phyloP scores from a whole-genome alignment of 352 stramenopile species.

The Thraustochytrium striatum region DNA sequence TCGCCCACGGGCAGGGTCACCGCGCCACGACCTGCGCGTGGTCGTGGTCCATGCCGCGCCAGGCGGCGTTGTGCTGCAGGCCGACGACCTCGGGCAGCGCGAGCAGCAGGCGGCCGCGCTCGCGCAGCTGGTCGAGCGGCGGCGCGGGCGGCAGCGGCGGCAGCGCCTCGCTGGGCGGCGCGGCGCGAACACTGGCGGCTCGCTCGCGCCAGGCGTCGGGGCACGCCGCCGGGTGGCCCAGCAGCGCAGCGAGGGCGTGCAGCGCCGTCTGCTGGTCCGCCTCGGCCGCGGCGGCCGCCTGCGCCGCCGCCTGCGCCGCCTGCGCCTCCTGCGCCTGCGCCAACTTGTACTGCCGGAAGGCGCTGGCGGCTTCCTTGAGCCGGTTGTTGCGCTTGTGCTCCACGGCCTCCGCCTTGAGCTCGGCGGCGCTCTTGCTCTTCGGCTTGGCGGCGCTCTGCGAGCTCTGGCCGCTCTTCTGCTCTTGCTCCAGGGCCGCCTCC shows the following conservation, averaged over 20 bases:
- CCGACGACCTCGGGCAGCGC: no score
- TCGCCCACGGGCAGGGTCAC: no score
- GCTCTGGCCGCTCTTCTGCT: background rate
- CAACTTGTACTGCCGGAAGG: constrained; percentile 15
- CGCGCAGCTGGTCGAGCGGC: no score
- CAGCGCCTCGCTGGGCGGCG: background rate
- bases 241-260: background rate
- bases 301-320: background rate
- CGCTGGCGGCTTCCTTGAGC: background rate
- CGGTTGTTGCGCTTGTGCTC: constrained; percentile 12
- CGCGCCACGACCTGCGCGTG: no score
- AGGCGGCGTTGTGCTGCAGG: no score
- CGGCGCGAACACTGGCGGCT: background rate
- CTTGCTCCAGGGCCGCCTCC: background rate
- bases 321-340: constrained; percentile 4
- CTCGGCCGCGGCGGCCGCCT: background rate
- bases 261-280: background rate
- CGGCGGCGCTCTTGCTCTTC: background rate
- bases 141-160: no score
- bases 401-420: constrained; percentile 41
- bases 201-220: background rate
- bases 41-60: no score
- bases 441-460: background rate
- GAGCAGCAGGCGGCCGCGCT: no score
- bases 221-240: background rate